These are phyloP conservation scores for Cordyceps farinosa DNA, from an alignment of 2,329 filamentous ascomycete genomes.

Conservation along the genomic window DNA sequence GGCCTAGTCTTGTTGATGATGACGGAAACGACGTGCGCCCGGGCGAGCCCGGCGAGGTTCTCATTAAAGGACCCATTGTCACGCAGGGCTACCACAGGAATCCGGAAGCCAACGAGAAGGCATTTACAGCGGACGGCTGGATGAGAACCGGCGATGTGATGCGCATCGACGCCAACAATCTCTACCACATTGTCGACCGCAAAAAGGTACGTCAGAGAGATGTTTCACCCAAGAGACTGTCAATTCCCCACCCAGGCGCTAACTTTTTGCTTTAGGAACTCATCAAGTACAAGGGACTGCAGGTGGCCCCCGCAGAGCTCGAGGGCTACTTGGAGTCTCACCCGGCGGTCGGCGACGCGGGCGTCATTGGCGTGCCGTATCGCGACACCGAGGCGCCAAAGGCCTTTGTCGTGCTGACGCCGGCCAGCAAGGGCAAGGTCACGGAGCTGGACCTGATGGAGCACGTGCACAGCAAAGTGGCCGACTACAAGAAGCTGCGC, in stretches of 20 bases:
- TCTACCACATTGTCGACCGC: conserved; percentile 72
- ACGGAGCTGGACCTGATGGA: conserved; percentile 26
- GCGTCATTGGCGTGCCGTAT: conserved; percentile 56
- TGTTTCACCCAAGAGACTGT: neutral
- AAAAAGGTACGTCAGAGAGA: conserved; percentile 51
- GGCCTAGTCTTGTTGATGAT: conserved; percentile 36
- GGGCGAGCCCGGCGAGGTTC: conserved; percentile 55
- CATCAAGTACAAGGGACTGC: conserved; percentile 56
- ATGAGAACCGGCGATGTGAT: conserved; percentile 81
- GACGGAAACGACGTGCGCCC: conserved; percentile 36
- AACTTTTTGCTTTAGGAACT: conserved; percentile 45
- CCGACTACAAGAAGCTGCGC: conserved; percentile 62
- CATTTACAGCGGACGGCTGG: conserved; percentile 54
- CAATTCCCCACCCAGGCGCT: too few relatives aligned
- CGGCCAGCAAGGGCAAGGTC: conserved; percentile 24
- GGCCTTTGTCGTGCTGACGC: conserved; percentile 32
- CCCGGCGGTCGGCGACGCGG: conserved; percentile 50
- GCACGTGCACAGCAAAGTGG: conserved; percentile 30
- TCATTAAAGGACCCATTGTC: conserved; percentile 67
- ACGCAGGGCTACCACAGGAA: conserved; percentile 72
- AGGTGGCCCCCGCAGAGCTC: conserved; percentile 64
- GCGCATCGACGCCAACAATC: conserved; percentile 63
- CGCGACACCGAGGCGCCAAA: conserved; percentile 47
- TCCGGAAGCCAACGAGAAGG: conserved; percentile 57
- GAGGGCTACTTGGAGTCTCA: conserved; percentile 44